Conservation (phyloP, 768 basidiomycete genomes). For the Serendipita sp. region DNA sequence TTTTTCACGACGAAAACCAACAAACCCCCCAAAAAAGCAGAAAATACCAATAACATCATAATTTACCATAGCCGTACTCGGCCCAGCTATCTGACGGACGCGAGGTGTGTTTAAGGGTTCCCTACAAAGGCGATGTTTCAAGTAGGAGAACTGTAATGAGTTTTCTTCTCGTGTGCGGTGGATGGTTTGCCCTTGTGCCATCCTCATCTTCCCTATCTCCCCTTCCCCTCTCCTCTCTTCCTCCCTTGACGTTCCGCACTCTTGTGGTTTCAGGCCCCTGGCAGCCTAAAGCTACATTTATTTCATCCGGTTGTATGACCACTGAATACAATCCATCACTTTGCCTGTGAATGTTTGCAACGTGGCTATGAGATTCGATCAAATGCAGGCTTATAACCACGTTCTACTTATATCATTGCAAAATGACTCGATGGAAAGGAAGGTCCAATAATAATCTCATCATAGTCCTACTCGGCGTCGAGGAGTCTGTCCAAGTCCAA, state of each 20-base stretch:
- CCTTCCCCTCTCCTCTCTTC: neutral
- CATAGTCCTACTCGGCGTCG: slow-evolving; percentile 54
- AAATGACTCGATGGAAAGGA: neutral
- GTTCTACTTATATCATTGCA: neutral
- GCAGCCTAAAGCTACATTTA: too few species aligned
- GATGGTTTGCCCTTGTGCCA: neutral
- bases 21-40: too few species aligned
- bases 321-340: too few species aligned
- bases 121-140: too few species aligned
- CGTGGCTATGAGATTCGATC: neutral
- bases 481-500: slow-evolving; percentile 62
- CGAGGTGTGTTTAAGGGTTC: too few species aligned
- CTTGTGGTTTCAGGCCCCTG: neutral
- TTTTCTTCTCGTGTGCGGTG: neutral
- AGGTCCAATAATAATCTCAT: neutral
- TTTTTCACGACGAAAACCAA: too few species aligned
- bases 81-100: too few species aligned
- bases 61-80: too few species aligned
- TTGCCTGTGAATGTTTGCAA: neutral
- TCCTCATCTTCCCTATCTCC: neutral
- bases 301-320: too few species aligned
- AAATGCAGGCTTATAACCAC: neutral
- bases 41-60: too few species aligned
- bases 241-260: neutral
- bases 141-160: too few species aligned